Base-by-base conservation (phyloP, 1,284 basidiomycete genomes). In the Austroboletus niveus region DNA sequence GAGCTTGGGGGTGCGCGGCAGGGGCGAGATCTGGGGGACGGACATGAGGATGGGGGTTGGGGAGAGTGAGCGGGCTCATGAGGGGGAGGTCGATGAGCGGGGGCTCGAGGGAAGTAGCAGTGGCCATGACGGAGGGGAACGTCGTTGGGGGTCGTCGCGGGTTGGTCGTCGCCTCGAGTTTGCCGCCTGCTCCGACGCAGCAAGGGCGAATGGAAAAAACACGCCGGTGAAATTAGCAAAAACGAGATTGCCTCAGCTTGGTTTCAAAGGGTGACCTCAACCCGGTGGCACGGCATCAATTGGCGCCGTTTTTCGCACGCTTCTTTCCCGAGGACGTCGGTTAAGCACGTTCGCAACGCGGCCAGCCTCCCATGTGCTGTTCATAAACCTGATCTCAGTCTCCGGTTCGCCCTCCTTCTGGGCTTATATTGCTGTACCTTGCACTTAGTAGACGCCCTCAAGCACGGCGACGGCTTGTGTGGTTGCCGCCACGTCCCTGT, bases 221-320 rank as follows among this genome's bases (percentile, higher is more conserved):
- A 62, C 55, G 43, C 29, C 35, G 52, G 47, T 38, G 36, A 48
- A 49, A 65, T 54, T 41, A 39, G n/a, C 14, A 38, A 48, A 54
- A 24, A 24, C 22, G 22, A 24, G 22, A 24, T 24, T 24, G 22
- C 17, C 17, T 17, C 22, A 24, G 22, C 22, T 5, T 24, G 22
- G 17, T 17, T 46, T 39, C n/a, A n/a, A n/a, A n/a, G 38, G 49
- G 24, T 41, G 34, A 50, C 22, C 52, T 53, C 50, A 60, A 49
- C 15, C 50, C 38, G 22, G 50, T 50, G 51, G 51, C 48, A 42
- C 47, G 40, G 50, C 42, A 38, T 46, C 57, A 64, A 55, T 34
- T 10, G 14, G 14, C 55, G 50, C 53, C 30, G 48, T 46, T 43
- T 63, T 63, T 64, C 54, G 8, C 61, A 63, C 61, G 58, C 47